A percentile compares a stretch with the other conserved stretches of the same genome.
These are phyloP conservation scores for Colletotrichum paranaense DNA, from an alignment of 2,329 filamentous ascomycete genomes.

Conservation along the genomic window DNA sequence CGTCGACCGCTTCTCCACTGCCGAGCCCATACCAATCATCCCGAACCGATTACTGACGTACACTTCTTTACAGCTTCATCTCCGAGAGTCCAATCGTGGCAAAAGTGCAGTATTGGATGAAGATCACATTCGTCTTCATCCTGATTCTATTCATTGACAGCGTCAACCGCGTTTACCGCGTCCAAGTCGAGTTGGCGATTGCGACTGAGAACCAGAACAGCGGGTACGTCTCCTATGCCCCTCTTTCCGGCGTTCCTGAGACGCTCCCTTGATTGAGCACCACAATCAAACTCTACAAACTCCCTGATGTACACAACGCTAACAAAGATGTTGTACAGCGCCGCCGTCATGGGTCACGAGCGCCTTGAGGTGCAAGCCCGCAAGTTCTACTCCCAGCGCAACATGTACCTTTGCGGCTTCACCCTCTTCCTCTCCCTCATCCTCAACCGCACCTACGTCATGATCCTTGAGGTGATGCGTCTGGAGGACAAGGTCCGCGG, in stretches of 20 bases:
- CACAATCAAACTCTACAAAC: background rate
- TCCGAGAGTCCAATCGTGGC: slow-evolving; percentile 87
- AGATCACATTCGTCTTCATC: slow-evolving; percentile 99
- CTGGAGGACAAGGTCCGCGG: slow-evolving; percentile 92
- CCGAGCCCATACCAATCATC: background rate
- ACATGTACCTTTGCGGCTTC: slow-evolving; percentile 99
- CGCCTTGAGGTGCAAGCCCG: slow-evolving; percentile 98
- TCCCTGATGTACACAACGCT: background rate
- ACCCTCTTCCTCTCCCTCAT: slow-evolving; percentile 98
- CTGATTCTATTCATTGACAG: slow-evolving; percentile 98
- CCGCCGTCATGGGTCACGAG: slow-evolving; percentile 87
- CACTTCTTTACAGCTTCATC: slow-evolving; percentile 75
- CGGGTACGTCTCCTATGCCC: slow-evolving; percentile 55
- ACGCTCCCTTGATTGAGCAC: slow-evolving; percentile 9
- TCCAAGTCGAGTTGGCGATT: slow-evolving; percentile 86
- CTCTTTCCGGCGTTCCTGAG: background rate
- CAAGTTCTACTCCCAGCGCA: slow-evolving; percentile 99
- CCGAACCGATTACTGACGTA: slow-evolving; percentile 16
- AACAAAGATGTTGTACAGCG: slow-evolving; percentile 42
- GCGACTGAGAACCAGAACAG: slow-evolving; percentile 71
- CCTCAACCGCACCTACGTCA: slow-evolving; percentile 97
- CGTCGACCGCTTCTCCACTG: background rate
- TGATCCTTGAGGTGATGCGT: slow-evolving; percentile 91
- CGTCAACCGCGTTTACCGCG: slow-evolving; percentile 83
- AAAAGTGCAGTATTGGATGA: slow-evolving; percentile 96